Percentiles rank a stretch among this genome's conserved stretches.
Conservation (phyloP, 2,329 filamentous ascomycete genomes). For the Huntiella omanensis region DNA sequence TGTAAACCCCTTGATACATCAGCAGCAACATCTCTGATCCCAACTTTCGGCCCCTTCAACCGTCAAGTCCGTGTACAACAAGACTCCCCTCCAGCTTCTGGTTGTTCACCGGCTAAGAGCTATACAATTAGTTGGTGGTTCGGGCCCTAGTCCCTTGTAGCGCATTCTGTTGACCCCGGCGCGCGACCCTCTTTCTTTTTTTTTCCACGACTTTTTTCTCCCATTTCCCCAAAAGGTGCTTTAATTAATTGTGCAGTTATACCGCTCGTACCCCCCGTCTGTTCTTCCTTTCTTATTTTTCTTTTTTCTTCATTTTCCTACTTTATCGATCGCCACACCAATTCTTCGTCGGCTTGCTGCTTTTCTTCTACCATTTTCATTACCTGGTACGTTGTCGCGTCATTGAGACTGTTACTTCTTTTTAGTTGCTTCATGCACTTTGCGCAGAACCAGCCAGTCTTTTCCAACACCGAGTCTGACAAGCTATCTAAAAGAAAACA, state of each 20-base stretch:
- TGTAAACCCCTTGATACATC: no score
- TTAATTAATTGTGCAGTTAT: conserved; percentile 6
- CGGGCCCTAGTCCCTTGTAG: conserved; percentile 5
- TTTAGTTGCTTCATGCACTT: no score
- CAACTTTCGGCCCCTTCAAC: no score
- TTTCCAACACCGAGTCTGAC: no score
- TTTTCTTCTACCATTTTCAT: not conserved
- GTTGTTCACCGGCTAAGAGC: not conserved
- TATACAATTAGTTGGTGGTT: conserved; percentile 5
- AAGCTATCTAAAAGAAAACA: no score
- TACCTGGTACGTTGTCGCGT: not conserved
- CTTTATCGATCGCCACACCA: not conserved
- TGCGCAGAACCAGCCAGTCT: no score
- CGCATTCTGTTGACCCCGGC: conserved; percentile 4
- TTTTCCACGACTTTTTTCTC: conserved; percentile 4
- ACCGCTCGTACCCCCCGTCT: not conserved
- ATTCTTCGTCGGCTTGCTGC: not conserved
- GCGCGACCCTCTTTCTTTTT: conserved; percentile 2
- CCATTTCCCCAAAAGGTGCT: conserved; percentile 6
- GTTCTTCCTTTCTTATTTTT: conserved; percentile 3
- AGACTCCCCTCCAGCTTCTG: no score
- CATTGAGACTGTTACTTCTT: not conserved
- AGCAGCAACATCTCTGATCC: no score
- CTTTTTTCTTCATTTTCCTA: not conserved
- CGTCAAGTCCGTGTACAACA: no score